These are phyloP conservation scores for Fusarium domesticum DNA, from an alignment of 2,329 filamentous ascomycete species.

Conservation along the genomic window DNA sequence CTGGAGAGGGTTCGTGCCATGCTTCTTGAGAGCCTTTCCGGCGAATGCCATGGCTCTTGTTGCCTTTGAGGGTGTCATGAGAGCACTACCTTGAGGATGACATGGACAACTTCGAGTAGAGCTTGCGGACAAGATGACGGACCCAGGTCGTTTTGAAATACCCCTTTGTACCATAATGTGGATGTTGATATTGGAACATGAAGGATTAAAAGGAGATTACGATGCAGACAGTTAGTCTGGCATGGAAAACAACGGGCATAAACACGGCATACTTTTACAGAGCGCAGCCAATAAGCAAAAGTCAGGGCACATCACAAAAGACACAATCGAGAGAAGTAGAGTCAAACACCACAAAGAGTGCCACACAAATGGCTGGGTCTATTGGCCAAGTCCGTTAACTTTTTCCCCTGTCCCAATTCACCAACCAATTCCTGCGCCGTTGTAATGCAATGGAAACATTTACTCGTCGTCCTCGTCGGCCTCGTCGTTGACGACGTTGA, in stretches of 20 bases:
- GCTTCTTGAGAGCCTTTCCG: constrained; percentile 89
- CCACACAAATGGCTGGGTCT: constrained; percentile 33
- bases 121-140: background rate
- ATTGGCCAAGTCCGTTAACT: constrained; percentile 31
- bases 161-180: constrained; percentile 1
- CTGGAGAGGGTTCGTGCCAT: constrained; percentile 91
- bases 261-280: background rate
- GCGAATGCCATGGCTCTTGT: constrained; percentile 93
- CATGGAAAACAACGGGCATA: too few relatives aligned
- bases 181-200: background rate
- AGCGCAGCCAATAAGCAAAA: background rate
- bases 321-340: background rate
- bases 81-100: constrained; percentile 49
- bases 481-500: constrained; percentile 99
- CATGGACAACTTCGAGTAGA: background rate
- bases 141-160: background rate
- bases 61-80: constrained; percentile 90
- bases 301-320: constrained; percentile 2
- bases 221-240: too few relatives aligned
- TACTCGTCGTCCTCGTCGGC: constrained; percentile 99
- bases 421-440: constrained; percentile 32
- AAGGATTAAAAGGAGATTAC: too few relatives aligned
- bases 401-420: constrained; percentile 30
- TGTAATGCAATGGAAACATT: constrained; percentile 39
- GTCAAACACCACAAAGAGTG: constrained; percentile 30